Evolutionary conservation across 2,329 filamentous ascomycete species (phyloP), one percentile per base, ranked within the genome.

Genomic region (Scedosporium minutisporum): DNA sequence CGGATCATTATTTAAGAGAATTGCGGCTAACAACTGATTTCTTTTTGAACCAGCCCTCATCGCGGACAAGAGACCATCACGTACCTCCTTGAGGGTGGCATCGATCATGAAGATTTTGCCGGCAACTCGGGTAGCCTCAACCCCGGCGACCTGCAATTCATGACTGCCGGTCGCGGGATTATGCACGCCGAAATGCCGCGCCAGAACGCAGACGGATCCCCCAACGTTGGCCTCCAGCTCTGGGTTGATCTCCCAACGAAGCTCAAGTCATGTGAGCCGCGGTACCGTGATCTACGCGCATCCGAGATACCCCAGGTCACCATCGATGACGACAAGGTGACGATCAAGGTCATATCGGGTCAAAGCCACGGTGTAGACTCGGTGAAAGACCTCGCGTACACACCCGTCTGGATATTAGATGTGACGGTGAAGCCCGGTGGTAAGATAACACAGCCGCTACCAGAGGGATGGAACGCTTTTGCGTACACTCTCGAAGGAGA

Each of bases 111-210:
- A 77, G 92, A 96, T 74, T 96, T 96, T 68, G 87, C 90, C 2
- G 92, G 92, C 12, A 87, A 95, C 77, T 82, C 82, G 59, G 95
- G 93, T 63, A 95, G 89, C 3, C 91, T 97, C 68, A 82, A 88
- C 65, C 77, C 89, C 0, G 93, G 93, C n/a, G 93, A 97, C 72
- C 77, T 97, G 58, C 93, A 97, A 73, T 97, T 97, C 81, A 97
- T 97, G 95, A 97, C 93, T 0, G 93, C 93, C 1, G 93, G 93
- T 3, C 80, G 83, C 21, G 93, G 93, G 51, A 96, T 97, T 69
- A 89, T 97, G 74, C 95, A 97, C 75, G 91, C 93, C 44, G 93
- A 97, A 76, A 97, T 97, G 92, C 93, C 93, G 9, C 83, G 85
- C 62, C 85, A 90, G 71, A 91, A 91, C 71, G 73, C 81, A 0